Evolutionary conservation across 1,284 basidiomycete species (phyloP).

Genomic region (Vanrija sp.): DNA sequence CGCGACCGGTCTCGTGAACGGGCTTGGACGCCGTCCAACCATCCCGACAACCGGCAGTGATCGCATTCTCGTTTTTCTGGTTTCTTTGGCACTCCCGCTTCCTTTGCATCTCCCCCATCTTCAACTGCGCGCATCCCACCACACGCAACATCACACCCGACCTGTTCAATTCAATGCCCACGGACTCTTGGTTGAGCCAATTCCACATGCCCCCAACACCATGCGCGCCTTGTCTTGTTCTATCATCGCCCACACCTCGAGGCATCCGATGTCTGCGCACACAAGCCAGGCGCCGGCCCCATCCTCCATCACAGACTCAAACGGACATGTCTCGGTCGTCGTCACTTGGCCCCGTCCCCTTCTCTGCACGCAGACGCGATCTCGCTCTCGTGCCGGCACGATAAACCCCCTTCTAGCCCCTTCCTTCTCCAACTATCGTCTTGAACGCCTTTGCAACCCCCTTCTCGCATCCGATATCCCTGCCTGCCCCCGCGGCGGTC

Average conservation of each 20-base stretch:
- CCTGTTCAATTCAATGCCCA: background rate
- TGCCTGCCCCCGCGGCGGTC: constrained; percentile 1
- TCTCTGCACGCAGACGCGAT: background rate
- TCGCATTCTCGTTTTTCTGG: background rate
- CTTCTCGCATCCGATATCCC: constrained; percentile 7
- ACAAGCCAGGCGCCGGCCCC: background rate
- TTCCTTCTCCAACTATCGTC: background rate
- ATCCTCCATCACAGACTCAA: background rate
- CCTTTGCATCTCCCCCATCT: background rate
- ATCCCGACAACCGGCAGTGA: background rate
- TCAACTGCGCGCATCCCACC: background rate
- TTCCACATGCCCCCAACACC: no score
- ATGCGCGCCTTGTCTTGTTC: no score
- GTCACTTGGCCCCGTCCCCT: background rate
- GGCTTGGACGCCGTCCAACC: constrained; percentile 30
- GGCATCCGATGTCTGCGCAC: no score
- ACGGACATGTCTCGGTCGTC: background rate
- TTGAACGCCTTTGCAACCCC: background rate
- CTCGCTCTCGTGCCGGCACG: background rate
- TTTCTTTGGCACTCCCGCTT: background rate
- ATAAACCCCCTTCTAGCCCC: background rate
- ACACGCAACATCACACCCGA: background rate
- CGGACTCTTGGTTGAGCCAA: background rate
- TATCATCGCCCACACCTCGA: no score
- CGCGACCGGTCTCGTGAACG: constrained; percentile 36